Base-by-base conservation (phyloP, 768 basidiomycete genomes). In the Naganishia antarctica region DNA sequence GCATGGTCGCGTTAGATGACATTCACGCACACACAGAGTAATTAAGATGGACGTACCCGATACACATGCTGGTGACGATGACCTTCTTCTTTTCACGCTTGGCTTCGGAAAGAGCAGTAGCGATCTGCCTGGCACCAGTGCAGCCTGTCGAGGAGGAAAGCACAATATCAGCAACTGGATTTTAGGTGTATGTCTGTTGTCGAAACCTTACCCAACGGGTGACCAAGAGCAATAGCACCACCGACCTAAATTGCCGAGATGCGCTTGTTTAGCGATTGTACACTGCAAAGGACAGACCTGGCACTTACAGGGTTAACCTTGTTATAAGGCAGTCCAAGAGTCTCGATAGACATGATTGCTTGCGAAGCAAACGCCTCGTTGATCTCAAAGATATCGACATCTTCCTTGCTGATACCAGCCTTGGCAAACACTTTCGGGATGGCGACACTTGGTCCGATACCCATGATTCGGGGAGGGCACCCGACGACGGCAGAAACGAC, bases 121-220 rank as follows among this genome's bases (percentile, higher is more conserved):
- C 87, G 25, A 91, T 85, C 78, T 92, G 91, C 29, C 91, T 85
- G 26, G 87, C 81, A 34, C 91, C 91, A 69, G 91, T 91, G 87
- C 69, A 50, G 21, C 78, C 78, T 16, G 76, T 64, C 1, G 74
- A 74, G 64, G 76, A 75, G 59, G 73, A 72, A 60, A 73, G 63
- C 51, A 44, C 45, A 60, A 65, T 48, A 40, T 53, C 41, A 18
- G 16, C 18, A 12, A 47, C 45, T n/a, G n/a, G n/a, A n/a, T n/a
- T n/a, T n/a, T n/a, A n/a, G n/a, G n/a, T n/a, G 0, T 13, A 6
- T 21, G 1, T 12, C 21, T 18, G 7, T n/a, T 25, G 4, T 16
- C 61, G n/a, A 50, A n/a, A n/a, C n/a, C 61, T 44, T 51, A 79
- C 66, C 13, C 44, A 61, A 29, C 49, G 29, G 48, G 66, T 76